Base-by-base conservation (phyloP, 2,329 filamentous ascomycete genomes). In the Tolypocladium cylindrosporum region DNA sequence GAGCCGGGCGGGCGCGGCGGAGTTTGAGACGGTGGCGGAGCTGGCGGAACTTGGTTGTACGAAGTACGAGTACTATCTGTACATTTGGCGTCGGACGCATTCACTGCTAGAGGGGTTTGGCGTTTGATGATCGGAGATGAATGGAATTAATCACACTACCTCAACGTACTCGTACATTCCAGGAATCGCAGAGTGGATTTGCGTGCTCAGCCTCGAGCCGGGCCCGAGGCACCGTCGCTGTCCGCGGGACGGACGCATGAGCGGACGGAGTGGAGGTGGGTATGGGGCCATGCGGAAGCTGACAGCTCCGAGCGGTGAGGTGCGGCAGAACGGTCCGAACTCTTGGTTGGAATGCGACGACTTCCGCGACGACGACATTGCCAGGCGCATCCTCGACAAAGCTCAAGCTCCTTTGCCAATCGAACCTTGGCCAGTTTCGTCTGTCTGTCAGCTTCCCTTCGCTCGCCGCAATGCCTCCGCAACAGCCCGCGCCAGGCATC, bases 231-330 rank as follows among this genome's bases (percentile, higher is more conserved):
- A 7, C 27, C 48, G 27, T n/a, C 48, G 48, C 48, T 34, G 48
- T 51, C 27, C 48, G 48, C 48, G 48, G 48, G 9, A 11, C 31
- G 41, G 7, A 19, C 3, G 41, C 13, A 16, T 10, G 42, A 31
- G 13, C 55, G 55, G 55, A 36, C 41, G 43, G 41, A n/a, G 31
- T 54, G 56, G 57, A 61, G 39, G 53, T 57, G 41, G 42, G 55
- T 55, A 60, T 63, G 59, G 61, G 57, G 59, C 62, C 57, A 67
- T 61, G 50, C 67, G 66, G 67, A 61, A 62, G 54, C 58, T 58
- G 45, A 55, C 60, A 55, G 36, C 58, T 50, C 65, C 63, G 65
- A 66, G 68, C 68, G 68, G 68, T 70, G 64, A 62, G 58, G 6
- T 10, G 21, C 48, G 67, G 67, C 68, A 70, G 60, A 64, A 63